These are phyloP conservation scores for Urochloa ruziziensis DNA, from an alignment of 176 grass and related monocot species.

Conservation along the genomic window DNA sequence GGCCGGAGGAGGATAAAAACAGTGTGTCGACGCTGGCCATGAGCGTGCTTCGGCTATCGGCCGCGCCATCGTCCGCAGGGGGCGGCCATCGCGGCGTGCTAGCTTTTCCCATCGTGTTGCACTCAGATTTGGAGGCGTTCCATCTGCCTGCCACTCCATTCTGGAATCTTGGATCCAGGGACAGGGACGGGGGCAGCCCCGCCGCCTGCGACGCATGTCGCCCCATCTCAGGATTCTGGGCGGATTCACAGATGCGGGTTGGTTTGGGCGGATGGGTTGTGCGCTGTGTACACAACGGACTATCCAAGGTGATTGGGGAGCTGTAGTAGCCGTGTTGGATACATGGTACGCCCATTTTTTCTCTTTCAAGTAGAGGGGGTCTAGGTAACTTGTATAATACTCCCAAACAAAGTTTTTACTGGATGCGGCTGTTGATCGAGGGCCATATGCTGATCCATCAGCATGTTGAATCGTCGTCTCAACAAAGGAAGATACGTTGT, in stretches of 20 bases:
- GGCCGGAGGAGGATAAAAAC: background rate
- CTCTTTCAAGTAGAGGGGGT: no score
- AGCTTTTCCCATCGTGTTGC: background rate
- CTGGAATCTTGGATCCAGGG: slow-evolving; percentile 2
- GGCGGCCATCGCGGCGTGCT: no score
- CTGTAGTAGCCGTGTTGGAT: background rate
- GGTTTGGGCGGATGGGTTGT: background rate
- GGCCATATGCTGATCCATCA: background rate
- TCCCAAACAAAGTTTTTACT: background rate
- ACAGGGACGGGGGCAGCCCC: background rate
- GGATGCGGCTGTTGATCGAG: background rate
- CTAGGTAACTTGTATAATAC: background rate
- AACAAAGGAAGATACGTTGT: background rate
- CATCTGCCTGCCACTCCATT: background rate
- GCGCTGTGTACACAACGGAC: background rate
- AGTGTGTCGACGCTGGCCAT: background rate
- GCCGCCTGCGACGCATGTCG: background rate
- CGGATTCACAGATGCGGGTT: background rate
- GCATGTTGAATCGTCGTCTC: background rate
- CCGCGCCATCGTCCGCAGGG: background rate
- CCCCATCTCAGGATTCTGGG: background rate
- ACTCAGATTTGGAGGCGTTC: background rate
- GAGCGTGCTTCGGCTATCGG: background rate
- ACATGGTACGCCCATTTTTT: background rate
- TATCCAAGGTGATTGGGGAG: background rate